Conservation (phyloP, 2,329 filamentous ascomycete species). For the Fusarium zealandicum region DNA sequence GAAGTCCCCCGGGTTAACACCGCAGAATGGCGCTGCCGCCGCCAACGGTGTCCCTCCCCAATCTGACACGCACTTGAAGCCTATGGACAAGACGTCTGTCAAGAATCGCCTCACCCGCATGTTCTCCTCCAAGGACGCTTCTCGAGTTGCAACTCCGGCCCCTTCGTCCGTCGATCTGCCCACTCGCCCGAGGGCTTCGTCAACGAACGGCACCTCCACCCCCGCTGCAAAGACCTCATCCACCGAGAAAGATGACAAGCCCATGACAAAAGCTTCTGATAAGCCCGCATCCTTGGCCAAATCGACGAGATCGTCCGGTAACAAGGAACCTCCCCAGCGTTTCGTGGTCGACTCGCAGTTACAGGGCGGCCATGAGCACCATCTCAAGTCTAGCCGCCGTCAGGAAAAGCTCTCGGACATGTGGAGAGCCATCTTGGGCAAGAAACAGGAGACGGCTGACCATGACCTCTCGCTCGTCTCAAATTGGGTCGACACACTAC, state of each 20-base stretch:
- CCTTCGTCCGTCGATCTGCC: constrained; percentile 47
- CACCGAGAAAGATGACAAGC: constrained; percentile 48
- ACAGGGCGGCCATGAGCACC: constrained; percentile 81
- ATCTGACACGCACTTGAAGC: constrained; percentile 34
- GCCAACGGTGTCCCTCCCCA: constrained; percentile 36
- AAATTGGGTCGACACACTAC: constrained; percentile 93
- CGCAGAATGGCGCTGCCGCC: constrained; percentile 49
- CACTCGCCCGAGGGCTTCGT: constrained; percentile 47
- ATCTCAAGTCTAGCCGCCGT: constrained; percentile 85
- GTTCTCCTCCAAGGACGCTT: constrained; percentile 66
- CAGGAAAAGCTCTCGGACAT: constrained; percentile 96
- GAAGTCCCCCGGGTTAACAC: constrained; percentile 50
- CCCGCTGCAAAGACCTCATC: constrained; percentile 54
- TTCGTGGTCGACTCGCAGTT: constrained; percentile 59
- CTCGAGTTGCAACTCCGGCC: constrained; percentile 44
- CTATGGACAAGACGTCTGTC: constrained; percentile 64
- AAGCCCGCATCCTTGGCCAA: constrained; percentile 40
- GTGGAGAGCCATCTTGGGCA: constrained; percentile 85
- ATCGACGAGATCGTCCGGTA: constrained; percentile 40
- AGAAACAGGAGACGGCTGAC: constrained; percentile 78
- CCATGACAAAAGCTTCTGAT: constrained; percentile 36
- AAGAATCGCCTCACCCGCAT: constrained; percentile 71
- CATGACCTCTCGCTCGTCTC: constrained; percentile 92
- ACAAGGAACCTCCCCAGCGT: constrained; percentile 54
- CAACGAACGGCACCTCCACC: constrained; percentile 47